phyloP scores from a whole-genome alignment of 1,139 yeast genomes.

The Taphrina pruni region DNA sequence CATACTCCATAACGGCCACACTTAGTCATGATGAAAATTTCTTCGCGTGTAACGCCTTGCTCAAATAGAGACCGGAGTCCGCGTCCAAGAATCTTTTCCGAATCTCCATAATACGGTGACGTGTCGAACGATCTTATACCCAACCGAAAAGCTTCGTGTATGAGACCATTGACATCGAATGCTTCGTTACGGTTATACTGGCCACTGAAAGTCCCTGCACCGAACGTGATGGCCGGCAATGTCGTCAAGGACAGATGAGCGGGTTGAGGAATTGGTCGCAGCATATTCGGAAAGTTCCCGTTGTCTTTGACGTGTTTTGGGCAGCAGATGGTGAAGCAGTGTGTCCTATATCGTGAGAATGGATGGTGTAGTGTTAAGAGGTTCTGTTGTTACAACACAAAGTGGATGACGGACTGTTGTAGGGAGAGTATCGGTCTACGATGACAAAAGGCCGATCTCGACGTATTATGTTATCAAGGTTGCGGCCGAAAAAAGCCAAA shows the following conservation, averaged over 20 bases:
- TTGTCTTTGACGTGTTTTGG: too few species aligned
- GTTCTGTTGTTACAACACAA: too few species aligned
- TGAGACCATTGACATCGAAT: conserved; percentile 59
- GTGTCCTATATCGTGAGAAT: too few species aligned
- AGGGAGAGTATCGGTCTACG: too few species aligned
- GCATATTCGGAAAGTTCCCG: background rate
- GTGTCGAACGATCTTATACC: conserved; percentile 87
- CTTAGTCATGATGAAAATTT: conserved; percentile 78
- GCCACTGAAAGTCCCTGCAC: conserved; percentile 84
- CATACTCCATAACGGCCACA: conserved; percentile 76
- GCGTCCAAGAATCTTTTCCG: conserved; percentile 74
- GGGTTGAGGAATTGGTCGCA: conserved; percentile 21
- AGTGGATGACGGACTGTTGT: too few species aligned
- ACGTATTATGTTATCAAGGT: conserved; percentile 15
- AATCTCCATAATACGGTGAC: conserved; percentile 91
- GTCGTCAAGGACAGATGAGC: conserved; percentile 45
- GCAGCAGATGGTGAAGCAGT: too few species aligned
- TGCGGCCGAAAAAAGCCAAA: conserved; percentile 6
- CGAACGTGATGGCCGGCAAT: conserved; percentile 68
- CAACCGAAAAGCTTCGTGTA: conserved; percentile 64
- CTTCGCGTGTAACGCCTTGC: conserved; percentile 62
- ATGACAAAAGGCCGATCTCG: background rate
- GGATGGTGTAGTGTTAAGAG: too few species aligned
- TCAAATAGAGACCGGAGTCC: conserved; percentile 59
- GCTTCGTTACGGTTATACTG: conserved; percentile 70